Evolutionary conservation across 1,284 basidiomycete genomes (phyloP), one percentile per base, ranked within the genome.

Genomic region (Xerocomus cyaneibrunnescens): DNA sequence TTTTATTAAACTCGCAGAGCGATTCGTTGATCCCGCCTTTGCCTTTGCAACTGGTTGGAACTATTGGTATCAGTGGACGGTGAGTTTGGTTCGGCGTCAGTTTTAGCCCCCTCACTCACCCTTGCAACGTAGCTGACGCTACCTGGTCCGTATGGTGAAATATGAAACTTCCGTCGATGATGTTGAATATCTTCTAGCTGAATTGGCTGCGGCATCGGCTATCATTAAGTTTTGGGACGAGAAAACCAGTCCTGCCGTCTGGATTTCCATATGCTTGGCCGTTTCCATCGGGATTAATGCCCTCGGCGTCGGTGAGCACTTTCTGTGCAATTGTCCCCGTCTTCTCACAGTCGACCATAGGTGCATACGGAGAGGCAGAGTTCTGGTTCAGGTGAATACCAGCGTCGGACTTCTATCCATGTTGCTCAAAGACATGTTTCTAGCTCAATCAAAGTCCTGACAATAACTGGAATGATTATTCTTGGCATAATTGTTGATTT

Each of bases 1-100:
- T 45, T 86, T 87, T 66, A 84, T 89, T 61, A 79, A 76, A 55
- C 74, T 88, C 30, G 83, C 85, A 4, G 78, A 80, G 49, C 81
- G 87, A 19, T 89, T 87, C 59, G 78, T 89, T 37, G 80, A 88
- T 62, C 81, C 83, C 4, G 81, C 84, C 5, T 75, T 86, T 49
- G 80, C 81, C 0, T 87, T 87, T 64, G 78, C 83, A 30, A 77
- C 81, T 75, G 83, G 84, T 12, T 87, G 83, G 81, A 83, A 85
- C 59, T 85, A 85, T 63, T 81, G 77, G 76, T 84, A 82, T 65
- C 81, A 79, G 62, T 83, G 81, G 76, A 65, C 68, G 8, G 74
- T 80, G 43, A 62, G 81, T 54, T 71, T 78, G 2, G 7, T 16
- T 30, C 21, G 6, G 2, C 19, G 1, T 45, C n/a, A 16, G 31